These are phyloP conservation scores for Zygoascus tannicola DNA, from an alignment of 805 yeast species.

Conservation along the genomic window DNA sequence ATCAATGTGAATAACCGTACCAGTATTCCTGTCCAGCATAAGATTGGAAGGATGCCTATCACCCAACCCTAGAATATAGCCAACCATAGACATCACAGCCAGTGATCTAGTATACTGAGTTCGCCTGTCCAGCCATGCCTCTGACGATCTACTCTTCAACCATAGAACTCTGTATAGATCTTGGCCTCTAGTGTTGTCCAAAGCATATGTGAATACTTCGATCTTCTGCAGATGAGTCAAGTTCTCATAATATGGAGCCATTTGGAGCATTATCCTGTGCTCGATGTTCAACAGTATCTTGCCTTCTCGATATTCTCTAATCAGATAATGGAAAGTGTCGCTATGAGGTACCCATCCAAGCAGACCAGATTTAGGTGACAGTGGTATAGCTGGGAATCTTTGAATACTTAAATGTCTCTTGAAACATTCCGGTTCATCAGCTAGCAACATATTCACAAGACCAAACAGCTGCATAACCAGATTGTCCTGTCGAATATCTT, in stretches of 20 bases:
- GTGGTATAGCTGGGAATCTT: conserved; percentile 85
- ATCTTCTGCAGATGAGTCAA: conserved; percentile 84
- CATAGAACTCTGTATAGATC: conserved; percentile 91
- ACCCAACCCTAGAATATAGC: conserved; percentile 92
- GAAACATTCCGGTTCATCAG: conserved; percentile 90
- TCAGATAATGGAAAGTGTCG: conserved; percentile 90
- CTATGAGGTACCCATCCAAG: conserved; percentile 97
- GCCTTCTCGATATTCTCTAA: conserved; percentile 86
- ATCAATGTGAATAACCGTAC: conserved; percentile 94
- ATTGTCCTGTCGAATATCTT: conserved; percentile 95
- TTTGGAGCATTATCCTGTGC: conserved; percentile 90
- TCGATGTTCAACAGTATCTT: conserved; percentile 86
- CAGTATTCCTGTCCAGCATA: conserved; percentile 90
- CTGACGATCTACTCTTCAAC: conserved; percentile 93
- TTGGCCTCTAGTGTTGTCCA: conserved; percentile 93
- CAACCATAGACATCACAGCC: conserved; percentile 99
- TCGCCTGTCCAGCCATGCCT: conserved; percentile 95
- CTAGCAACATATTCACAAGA: conserved; percentile 78
- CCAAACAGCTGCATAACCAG: conserved; percentile 97
- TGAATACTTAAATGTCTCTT: conserved; percentile 91
- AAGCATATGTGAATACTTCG: conserved; percentile 91
- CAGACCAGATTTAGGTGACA: conserved; percentile 94
- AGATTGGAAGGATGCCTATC: conserved; percentile 96
- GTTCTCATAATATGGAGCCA: conserved; percentile 95
- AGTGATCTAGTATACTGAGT: conserved; percentile 92